Evolutionary conservation across 2,329 filamentous ascomycete species (phyloP).

Genomic region (Colletotrichum liriopes): DNA sequence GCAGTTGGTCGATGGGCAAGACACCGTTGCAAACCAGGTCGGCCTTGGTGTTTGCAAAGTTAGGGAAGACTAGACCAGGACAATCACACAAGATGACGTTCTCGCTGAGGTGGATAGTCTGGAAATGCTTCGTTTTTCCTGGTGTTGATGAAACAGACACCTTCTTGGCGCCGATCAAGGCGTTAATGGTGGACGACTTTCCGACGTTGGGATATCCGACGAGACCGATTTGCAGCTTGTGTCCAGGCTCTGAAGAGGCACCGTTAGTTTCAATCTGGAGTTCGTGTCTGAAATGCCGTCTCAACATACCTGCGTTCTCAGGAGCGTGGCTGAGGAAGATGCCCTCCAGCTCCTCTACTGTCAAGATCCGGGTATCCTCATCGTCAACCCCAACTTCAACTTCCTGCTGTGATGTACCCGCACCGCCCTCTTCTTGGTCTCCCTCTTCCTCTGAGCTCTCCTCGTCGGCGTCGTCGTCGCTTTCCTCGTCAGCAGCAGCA

Average conservation of each 20-base stretch:
- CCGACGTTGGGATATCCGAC: slow-evolving; percentile 99
- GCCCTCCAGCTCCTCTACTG: slow-evolving; percentile 91
- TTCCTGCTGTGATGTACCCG: slow-evolving; percentile 51
- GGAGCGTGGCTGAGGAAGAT: slow-evolving; percentile 85
- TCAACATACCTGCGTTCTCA: slow-evolving; percentile 63
- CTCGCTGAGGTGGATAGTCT: slow-evolving; percentile 94
- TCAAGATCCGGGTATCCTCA: slow-evolving; percentile 84
- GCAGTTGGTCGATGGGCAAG: slow-evolving; percentile 94
- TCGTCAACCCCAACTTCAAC: slow-evolving; percentile 60
- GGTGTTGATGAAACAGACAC: slow-evolving; percentile 98
- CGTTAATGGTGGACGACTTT: slow-evolving; percentile 99
- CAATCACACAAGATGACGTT: slow-evolving; percentile 96
- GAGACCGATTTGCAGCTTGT: slow-evolving; percentile 90
- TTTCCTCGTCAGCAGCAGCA: slow-evolving; percentile 58
- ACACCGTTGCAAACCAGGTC: slow-evolving; percentile 97
- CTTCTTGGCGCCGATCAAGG: slow-evolving; percentile 97
- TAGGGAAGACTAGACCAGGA: slow-evolving; percentile 97
- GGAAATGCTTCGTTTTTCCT: slow-evolving; percentile 99
- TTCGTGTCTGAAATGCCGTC: not conserved
- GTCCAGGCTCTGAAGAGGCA: slow-evolving; percentile 57
- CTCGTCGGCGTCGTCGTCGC: slow-evolving; percentile 62
- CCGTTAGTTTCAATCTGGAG: slow-evolving; percentile 33
- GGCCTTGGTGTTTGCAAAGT: slow-evolving; percentile 96
- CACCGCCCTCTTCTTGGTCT: slow-evolving; percentile 54
- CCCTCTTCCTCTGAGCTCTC: slow-evolving; percentile 46